Conservation (phyloP, 345 rosid species). For the Eutrema heterophyllum region DNA sequence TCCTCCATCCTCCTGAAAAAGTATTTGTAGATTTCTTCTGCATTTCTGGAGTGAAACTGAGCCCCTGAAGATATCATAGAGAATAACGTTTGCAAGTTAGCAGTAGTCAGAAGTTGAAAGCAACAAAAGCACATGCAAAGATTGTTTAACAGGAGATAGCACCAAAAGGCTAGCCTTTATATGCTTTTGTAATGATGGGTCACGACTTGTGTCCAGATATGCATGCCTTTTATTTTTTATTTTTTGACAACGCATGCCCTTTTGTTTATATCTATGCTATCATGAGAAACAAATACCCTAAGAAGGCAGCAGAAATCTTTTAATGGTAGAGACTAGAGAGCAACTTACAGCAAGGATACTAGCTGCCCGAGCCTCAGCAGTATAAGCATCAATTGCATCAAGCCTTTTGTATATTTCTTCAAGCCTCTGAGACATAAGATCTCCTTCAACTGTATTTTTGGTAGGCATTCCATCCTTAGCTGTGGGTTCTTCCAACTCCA, state of each 20-base stretch:
- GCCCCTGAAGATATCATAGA: slow-evolving; percentile 60
- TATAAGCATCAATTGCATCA: slow-evolving; percentile 81
- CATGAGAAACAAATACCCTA: background rate
- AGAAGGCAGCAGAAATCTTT: background rate
- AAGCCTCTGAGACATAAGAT: slow-evolving; percentile 60
- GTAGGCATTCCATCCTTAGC: slow-evolving; percentile 43
- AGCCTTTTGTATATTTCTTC: slow-evolving; percentile 94
- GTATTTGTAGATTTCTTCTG: slow-evolving; percentile 73
- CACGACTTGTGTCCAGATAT: slow-evolving; percentile 8
- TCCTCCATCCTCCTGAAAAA: slow-evolving; percentile 99
- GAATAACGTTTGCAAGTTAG: background rate
- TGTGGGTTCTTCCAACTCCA: slow-evolving; percentile 50
- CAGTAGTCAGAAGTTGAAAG: slow-evolving; percentile 3
- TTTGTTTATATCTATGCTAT: background rate
- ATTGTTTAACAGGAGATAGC: slow-evolving; percentile 3
- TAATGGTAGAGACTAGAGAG: background rate
- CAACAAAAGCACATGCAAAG: slow-evolving; percentile 4
- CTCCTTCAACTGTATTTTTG: slow-evolving; percentile 52
- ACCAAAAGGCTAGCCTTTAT: background rate
- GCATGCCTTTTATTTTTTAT: background rate
- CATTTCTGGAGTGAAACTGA: slow-evolving; percentile 96
- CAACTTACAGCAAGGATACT: slow-evolving; percentile 88
- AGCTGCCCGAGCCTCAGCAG: slow-evolving; percentile 97
- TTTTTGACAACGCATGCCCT: background rate
- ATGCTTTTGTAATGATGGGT: slow-evolving; percentile 5